A percentile compares a stretch with the other conserved stretches of the same genome.
These are phyloP conservation scores for Suillus spraguei DNA, from an alignment of 768 basidiomycete genomes.

Conservation along the genomic window DNA sequence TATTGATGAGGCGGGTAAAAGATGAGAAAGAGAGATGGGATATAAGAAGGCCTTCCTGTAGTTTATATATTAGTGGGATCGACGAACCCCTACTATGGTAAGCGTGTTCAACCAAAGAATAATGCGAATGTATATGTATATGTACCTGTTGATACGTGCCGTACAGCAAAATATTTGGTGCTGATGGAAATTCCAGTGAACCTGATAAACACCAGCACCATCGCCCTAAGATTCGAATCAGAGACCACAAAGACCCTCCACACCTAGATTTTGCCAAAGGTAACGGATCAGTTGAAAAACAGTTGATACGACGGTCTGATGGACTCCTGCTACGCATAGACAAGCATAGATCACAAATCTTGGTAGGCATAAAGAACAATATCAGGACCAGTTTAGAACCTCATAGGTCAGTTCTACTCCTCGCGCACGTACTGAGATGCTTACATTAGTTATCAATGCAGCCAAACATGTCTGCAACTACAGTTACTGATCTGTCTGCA, in stretches of 20 bases:
- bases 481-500: constrained; percentile 2
- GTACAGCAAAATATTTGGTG: no score
- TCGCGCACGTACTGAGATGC: not conserved
- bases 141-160: no score
- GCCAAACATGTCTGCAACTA: not conserved
- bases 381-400: no score
- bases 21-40: not conserved
- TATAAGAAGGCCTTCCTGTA: no score
- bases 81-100: no score
- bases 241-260: not conserved
- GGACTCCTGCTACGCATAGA: not conserved
- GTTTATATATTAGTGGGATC: no score
- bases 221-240: not conserved
- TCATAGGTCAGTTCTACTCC: not conserved
- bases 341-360: not conserved
- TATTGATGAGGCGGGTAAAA: not conserved
- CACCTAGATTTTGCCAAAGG: not conserved
- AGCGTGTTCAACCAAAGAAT: not conserved
- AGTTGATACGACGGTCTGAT: not conserved
- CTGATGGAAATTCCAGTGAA: no score
- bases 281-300: not conserved
- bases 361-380: not conserved
- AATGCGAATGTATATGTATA: no score
- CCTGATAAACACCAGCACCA: constrained; percentile 1
- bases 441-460: not conserved